phyloP scores from a whole-genome alignment of 208 protist species.

The Wallacemonas collosoma region DNA sequence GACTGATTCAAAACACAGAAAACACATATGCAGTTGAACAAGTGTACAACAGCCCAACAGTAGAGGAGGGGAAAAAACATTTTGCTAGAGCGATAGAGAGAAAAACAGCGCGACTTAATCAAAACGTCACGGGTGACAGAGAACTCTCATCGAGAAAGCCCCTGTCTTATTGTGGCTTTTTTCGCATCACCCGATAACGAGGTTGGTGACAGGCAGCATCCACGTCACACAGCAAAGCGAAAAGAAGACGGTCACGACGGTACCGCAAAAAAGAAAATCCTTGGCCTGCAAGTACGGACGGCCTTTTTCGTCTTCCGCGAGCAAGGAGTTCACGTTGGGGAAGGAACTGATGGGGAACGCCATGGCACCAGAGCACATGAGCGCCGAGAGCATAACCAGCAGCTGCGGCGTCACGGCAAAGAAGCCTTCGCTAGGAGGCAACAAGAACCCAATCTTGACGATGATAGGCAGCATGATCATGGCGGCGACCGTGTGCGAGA shows the following conservation, averaged over 20 bases:
- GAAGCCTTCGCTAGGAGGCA: constrained; percentile 56
- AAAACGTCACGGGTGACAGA: not conserved
- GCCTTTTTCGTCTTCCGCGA: constrained; percentile 86
- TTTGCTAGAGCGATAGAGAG: no score
- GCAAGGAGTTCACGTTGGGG: constrained; percentile 93
- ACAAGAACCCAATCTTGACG: constrained; percentile 83
- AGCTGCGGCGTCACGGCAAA: constrained; percentile 71
- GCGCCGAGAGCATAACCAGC: constrained; percentile 80
- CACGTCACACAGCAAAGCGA: constrained; percentile 70
- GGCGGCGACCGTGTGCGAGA: constrained; percentile 94
- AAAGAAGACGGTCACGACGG: constrained; percentile 70
- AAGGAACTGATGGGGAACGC: constrained; percentile 95
- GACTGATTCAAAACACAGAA: no score
- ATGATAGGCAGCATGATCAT: constrained; percentile 94
- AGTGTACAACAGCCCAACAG: no score
- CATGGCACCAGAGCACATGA: constrained; percentile 93
- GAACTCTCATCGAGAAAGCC: not conserved
- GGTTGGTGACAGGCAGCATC: constrained; percentile 85
- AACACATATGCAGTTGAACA: no score
- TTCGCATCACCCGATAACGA: constrained; percentile 36
- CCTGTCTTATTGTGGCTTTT: not conserved
- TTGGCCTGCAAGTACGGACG: constrained; percentile 86
- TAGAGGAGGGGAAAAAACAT: no score
- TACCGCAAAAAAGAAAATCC: constrained; percentile 89
- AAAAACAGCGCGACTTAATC: no score